Evolutionary conservation across 2,329 filamentous ascomycete species (phyloP).

Genomic region (Grosmannia penicillata): DNA sequence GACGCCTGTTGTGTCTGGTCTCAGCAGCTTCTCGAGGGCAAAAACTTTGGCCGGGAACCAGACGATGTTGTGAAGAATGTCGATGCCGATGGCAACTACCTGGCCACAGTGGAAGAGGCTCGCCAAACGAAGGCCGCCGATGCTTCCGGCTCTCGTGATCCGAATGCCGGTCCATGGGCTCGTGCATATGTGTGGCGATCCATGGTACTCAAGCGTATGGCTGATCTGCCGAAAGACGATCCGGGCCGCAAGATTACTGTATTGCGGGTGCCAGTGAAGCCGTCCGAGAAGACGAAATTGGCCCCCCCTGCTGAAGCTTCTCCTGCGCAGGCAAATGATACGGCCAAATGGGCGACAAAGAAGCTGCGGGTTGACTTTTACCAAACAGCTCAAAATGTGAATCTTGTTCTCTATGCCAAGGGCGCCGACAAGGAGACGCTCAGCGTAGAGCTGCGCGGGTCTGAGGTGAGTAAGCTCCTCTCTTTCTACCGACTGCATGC

Average conservation of each 20-base stretch:
- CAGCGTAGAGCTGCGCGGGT: slow-evolving; percentile 1
- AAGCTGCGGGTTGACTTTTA: slow-evolving; percentile 25
- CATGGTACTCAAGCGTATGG: slow-evolving; percentile 30
- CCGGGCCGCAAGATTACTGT: slow-evolving; percentile 30
- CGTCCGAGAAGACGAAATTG: neutral
- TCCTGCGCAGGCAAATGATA: too few species aligned
- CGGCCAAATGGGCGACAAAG: slow-evolving; percentile 11
- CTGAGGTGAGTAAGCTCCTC: slow-evolving; percentile 6
- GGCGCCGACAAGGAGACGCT: slow-evolving; percentile 16
- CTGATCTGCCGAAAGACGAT: slow-evolving; percentile 27
- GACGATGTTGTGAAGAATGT: slow-evolving; percentile 23
- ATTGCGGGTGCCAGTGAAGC: slow-evolving; percentile 16
- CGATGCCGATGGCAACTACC: slow-evolving; percentile 33
- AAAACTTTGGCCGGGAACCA: slow-evolving; percentile 18
- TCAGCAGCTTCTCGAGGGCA: slow-evolving; percentile 24
- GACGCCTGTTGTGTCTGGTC: slow-evolving; percentile 52
- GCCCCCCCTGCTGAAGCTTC: too few species aligned
- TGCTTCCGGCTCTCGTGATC: too few species aligned
- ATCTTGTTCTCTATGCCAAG: slow-evolving; percentile 24
- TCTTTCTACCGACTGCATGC: neutral
- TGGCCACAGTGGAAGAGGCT: slow-evolving; percentile 20
- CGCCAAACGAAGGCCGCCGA: too few species aligned
- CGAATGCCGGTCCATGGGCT: too few species aligned
- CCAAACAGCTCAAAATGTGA: slow-evolving; percentile 22
- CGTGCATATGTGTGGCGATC: slow-evolving; percentile 30